Conservation (phyloP, 2,329 filamentous ascomycete genomes). For the Exserohilum turcica region DNA sequence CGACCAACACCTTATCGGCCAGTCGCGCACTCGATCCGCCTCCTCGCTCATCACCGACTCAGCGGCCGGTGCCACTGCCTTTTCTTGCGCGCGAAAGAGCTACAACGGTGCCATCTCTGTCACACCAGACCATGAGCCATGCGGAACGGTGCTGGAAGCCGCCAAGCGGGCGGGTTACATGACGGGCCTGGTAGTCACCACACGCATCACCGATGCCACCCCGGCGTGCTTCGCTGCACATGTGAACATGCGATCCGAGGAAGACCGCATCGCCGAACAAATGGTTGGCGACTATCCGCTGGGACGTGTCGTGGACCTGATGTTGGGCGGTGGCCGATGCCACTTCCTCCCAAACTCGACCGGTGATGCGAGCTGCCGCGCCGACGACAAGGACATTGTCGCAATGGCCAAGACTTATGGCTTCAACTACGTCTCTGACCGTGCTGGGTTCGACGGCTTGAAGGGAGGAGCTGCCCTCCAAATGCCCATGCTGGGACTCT, state of each 20-base stretch:
- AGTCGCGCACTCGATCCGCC: constrained; percentile 82
- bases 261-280: constrained; percentile 90
- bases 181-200: constrained; percentile 94
- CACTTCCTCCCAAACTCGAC: constrained; percentile 88
- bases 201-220: constrained; percentile 91
- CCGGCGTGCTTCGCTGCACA: constrained; percentile 94
- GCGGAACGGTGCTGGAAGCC: constrained; percentile 90
- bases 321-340: constrained; percentile 90
- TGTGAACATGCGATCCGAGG: constrained; percentile 76
- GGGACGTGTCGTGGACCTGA: constrained; percentile 85
- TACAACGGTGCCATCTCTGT: constrained; percentile 97
- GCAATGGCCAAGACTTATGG: constrained; percentile 75
- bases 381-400: constrained; percentile 76
- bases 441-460: constrained; percentile 76
- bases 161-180: constrained; percentile 89
- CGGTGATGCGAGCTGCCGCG: constrained; percentile 74
- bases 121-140: constrained; percentile 81
- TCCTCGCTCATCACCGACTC: constrained; percentile 91
- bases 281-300: constrained; percentile 87
- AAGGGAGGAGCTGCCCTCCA: constrained; percentile 68
- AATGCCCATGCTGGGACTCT: constrained; percentile 85
- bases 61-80: constrained; percentile 95
- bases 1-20: constrained; percentile 88
- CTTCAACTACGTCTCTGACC: constrained; percentile 77
- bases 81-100: constrained; percentile 89